Evolutionary conservation across 805 yeast genomes (phyloP), one percentile per base, ranked within the genome.

Genomic region (Saccharomyces jurei): DNA sequence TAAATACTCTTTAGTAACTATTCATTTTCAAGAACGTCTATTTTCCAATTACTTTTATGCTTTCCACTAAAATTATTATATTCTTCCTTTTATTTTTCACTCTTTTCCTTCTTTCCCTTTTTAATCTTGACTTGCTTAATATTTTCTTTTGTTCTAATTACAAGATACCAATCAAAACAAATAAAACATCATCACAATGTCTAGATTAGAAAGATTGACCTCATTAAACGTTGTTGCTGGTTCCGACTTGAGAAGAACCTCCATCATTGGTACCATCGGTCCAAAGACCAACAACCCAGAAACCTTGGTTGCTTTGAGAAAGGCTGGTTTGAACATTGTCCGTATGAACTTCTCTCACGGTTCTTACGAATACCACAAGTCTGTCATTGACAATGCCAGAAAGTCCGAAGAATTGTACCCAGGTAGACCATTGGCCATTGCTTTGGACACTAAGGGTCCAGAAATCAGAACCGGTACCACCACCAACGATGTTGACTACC

Each of bases 261-360:
- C 97, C 60, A 94, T 94, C 77, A 91, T 94, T 70, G 97, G 98
- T 74, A 94, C 99, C 65, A 94, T 94, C 75, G 99, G 99, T 68
- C 99, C 99, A 70, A 90, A 89, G 80, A 89, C 98, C 76, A 94
- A 94, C 83, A 74, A 78, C 66, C 91, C 86, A 63, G 97, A 91
- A 71, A 80, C 81, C 63, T 77, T 94, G 70, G 89, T 84, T 67
- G 81, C 83, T 72, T 82, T 94, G 71, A 87, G 99, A 81, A 88
- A 89, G 77, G 97, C 97, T 59, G 99, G 99, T 71, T 81, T 94
- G 66, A 94, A 92, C 83, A 89, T 94, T 72, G 98, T 89, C 54
- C 87, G 99, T 74, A 90, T 94, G 97, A 94, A 94, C 86, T 94
- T 94, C 80, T 89, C 97, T 63, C 99, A 94, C 80, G 99, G 99